phyloP scores from a whole-genome alignment of 2,329 filamentous ascomycete genomes.

The Clonostachys chloroleuca region DNA sequence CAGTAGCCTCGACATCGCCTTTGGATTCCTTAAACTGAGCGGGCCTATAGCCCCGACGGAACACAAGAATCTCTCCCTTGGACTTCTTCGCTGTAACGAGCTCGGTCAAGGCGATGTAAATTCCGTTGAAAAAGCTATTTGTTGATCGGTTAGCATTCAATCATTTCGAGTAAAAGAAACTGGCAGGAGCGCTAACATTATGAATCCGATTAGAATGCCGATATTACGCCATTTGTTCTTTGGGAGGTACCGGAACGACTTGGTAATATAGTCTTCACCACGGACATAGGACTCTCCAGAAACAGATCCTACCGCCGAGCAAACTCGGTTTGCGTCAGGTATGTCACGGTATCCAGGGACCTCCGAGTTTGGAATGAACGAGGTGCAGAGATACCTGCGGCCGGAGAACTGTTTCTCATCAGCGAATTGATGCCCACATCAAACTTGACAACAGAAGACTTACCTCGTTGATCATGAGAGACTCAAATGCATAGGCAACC shows the following conservation, averaged over 20 bases:
- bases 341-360: slow-evolving; percentile 17
- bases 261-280: slow-evolving; percentile 52
- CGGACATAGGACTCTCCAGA: slow-evolving; percentile 45
- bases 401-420: slow-evolving; percentile 46
- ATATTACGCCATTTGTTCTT: slow-evolving; percentile 52
- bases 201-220: slow-evolving; percentile 56
- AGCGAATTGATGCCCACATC: no score
- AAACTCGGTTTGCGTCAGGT: slow-evolving; percentile 37
- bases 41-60: slow-evolving; percentile 49
- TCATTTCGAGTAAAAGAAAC: slow-evolving; percentile 3
- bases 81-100: slow-evolving; percentile 36
- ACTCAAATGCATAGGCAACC: slow-evolving; percentile 75
- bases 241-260: slow-evolving; percentile 51
- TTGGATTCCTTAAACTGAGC: slow-evolving; percentile 47
- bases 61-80: slow-evolving; percentile 53
- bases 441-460: slow-evolving; percentile 14
- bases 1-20: slow-evolving; percentile 43
- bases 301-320: slow-evolving; percentile 52
- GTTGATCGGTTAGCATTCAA: slow-evolving; percentile 35
- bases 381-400: slow-evolving; percentile 50
- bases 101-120: slow-evolving; percentile 33
- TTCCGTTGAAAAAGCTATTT: slow-evolving; percentile 34
- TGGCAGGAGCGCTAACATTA: slow-evolving; percentile 35
- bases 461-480: slow-evolving; percentile 82
- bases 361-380: slow-evolving; percentile 30